Evolutionary conservation across 495 filamentous ascomycete genomes (phyloP).

Genomic region (Podospora appendiculata): DNA sequence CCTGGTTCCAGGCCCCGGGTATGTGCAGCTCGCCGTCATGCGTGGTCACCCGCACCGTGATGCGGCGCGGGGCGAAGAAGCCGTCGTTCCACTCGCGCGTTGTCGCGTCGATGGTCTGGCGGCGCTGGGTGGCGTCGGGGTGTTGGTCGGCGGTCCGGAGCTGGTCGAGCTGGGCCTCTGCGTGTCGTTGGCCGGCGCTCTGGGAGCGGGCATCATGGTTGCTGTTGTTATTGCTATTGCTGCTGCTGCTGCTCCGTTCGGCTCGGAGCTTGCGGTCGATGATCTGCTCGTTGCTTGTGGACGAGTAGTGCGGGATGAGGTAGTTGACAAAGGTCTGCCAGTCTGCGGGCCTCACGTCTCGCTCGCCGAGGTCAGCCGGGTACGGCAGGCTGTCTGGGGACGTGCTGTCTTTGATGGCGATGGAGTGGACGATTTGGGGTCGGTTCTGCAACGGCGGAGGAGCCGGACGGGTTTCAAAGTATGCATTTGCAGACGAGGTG

Average conservation of each 20-base stretch:
- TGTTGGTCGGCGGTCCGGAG: constrained; percentile 7
- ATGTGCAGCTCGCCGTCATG: constrained; percentile 2
- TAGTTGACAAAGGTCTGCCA: constrained; percentile 46
- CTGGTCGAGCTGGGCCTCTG: constrained; percentile 28
- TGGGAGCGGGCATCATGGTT: constrained; percentile 10
- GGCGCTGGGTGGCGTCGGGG: no score
- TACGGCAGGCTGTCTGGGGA: constrained; percentile 27
- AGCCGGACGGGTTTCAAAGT: constrained; percentile 33
- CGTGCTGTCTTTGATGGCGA: constrained; percentile 15
- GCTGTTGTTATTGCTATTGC: constrained; percentile 10
- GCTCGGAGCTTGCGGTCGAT: constrained; percentile 29
- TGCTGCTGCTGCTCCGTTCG: constrained; percentile 11
- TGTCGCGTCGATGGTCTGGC: constrained; percentile 21
- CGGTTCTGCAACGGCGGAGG: constrained; percentile 3
- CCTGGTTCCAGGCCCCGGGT: constrained; percentile 17
- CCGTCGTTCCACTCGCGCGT: constrained; percentile 44
- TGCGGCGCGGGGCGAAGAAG: constrained; percentile 35
- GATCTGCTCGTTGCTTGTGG: constrained; percentile 22
- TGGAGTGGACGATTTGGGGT: constrained; percentile 11
- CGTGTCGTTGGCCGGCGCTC: constrained; percentile 11
- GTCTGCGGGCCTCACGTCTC: constrained; percentile 34
- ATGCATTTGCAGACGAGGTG: constrained; percentile 22
- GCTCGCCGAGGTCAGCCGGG: constrained; percentile 15
- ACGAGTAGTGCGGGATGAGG: constrained; percentile 25
- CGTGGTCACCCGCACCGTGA: neutral